Base-by-base conservation (phyloP, 2,329 filamentous ascomycete species). In the Metarhizium brunneum region DNA sequence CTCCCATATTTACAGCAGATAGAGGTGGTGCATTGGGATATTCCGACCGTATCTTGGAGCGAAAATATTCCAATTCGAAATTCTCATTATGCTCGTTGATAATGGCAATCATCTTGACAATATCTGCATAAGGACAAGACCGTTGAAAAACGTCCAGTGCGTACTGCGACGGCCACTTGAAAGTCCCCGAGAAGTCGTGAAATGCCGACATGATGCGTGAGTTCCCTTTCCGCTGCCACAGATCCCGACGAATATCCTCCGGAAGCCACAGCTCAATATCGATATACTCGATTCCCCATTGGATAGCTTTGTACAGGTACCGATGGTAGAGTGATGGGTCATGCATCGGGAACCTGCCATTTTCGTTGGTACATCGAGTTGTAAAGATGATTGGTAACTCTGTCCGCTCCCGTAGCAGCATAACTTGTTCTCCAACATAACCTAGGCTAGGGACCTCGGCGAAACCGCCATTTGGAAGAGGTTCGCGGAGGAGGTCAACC, bases 361-460 rank as follows among this genome's bases (percentile, higher is more conserved):
- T 94, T 65, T 95, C 90, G 35, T 80, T 83, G 2, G 83, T 90
- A 67, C 90, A 94, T 61, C 90, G 80, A 0, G 87, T 92, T 0
- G 90, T 95, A 67, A 92, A 92, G 56, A 95, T 91, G 66, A 95
- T 90, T n/a, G 90, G 90, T 47, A 95, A 75, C 64, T 95, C 90
- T 0, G 89, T 94, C 59, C 88, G 82, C 69, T 94, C 89, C 29
- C 90, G 83, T 58, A 95, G 71, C 2, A 90, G 74, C 88, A 92
- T 92, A 55, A 95, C 79, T 69, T 95, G 90, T 69, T 92, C 85
- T 32, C 89, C 90, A 10, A 95, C 88, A 69, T 94, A 94, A 66
- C 86, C 86, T 62, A 94, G 70, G 66, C 88, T 92, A 3, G 90
- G 88, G 20, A 94, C 78, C 42, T 79, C 71, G 35, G 81, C 83